Base-by-base conservation (phyloP, 2,329 filamentous ascomycete genomes). In the Amylocarpus encephaloides region DNA sequence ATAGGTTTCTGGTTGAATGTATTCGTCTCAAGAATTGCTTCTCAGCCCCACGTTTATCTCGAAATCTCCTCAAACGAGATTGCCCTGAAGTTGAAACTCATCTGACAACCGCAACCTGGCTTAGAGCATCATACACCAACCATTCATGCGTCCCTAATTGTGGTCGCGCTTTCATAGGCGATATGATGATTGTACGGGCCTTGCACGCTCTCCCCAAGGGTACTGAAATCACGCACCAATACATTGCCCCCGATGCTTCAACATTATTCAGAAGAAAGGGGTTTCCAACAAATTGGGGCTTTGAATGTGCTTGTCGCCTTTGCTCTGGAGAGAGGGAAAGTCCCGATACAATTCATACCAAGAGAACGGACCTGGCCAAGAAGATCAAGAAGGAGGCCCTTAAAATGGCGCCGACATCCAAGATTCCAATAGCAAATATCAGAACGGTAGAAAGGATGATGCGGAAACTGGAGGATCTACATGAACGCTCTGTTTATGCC, bases 21-120 rank as follows among this genome's bases (percentile, higher is more conserved):
- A 58, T 55, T 36, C 45, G 55, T 10, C 46, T 58, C 10, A 51
- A 46, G 35, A 58, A 58, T 41, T 50, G 53, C 46, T 55, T 58
- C 41, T 50, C 48, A 29, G 42, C 42, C 22, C 54, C 52, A 9
- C 49, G 38, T 1, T 34, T 53, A 29, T 55, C 55, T 6, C 40
- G 41, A 6, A n/a, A 40, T n/a, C 50, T 58, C n/a, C 32, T 55
- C 2, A 53, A 51, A 16, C 42, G 43, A 35, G 16, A 48, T 16
- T 33, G 38, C 19, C 15, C 38, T n/a, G 5, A n/a, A 18, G 10
- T 6, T 12, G 43, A 50, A 35, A 47, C 6, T 11, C 11, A 36
- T 16, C 50, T 57, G 42, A 43, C 47, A 22, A 53, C 50, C 12
- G 55, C 52, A 4, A 45, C 53, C 12, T 57, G 53, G 55, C 48